Percentiles rank a stretch among this genome's conserved stretches.
phyloP scores from a whole-genome alignment of 140 eudicot species.

The Anethum foeniculum region DNA sequence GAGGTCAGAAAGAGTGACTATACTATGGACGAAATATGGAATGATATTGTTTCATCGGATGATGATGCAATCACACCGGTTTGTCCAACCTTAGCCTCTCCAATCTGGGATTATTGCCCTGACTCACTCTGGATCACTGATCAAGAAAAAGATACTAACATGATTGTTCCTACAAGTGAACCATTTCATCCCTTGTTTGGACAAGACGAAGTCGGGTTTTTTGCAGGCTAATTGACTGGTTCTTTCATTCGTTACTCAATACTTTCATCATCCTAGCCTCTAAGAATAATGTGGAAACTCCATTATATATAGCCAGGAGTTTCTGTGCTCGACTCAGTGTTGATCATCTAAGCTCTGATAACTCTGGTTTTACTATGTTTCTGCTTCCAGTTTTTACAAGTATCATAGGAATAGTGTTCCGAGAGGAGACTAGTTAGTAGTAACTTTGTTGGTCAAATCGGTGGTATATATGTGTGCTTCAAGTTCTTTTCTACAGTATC shows the following conservation, averaged over 20 bases:
- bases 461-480: neutral
- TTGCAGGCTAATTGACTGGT: slow-evolving; percentile 15
- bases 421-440: neutral
- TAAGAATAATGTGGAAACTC: neutral
- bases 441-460: slow-evolving; percentile 1
- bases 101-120: slow-evolving; percentile 45
- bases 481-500: neutral
- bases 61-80: slow-evolving; percentile 33
- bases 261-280: slow-evolving; percentile 6
- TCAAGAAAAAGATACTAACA: slow-evolving; percentile 28
- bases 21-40: slow-evolving; percentile 77
- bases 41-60: slow-evolving; percentile 49
- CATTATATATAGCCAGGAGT: slow-evolving; percentile 1
- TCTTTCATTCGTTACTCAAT: neutral
- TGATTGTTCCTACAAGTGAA: slow-evolving; percentile 32
- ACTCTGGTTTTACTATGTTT: neutral
- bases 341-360: slow-evolving; percentile 7
- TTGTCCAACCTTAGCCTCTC: slow-evolving; percentile 32
- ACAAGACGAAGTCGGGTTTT: slow-evolving; percentile 12
- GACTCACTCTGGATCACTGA: slow-evolving; percentile 42
- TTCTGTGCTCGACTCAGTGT: neutral
- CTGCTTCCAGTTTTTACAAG: neutral
- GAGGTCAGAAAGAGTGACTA: slow-evolving; percentile 16
- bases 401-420: neutral
- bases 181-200: slow-evolving; percentile 17